Conservation (phyloP, 176 grass and related monocot species). For the Juncus inflexus region DNA sequence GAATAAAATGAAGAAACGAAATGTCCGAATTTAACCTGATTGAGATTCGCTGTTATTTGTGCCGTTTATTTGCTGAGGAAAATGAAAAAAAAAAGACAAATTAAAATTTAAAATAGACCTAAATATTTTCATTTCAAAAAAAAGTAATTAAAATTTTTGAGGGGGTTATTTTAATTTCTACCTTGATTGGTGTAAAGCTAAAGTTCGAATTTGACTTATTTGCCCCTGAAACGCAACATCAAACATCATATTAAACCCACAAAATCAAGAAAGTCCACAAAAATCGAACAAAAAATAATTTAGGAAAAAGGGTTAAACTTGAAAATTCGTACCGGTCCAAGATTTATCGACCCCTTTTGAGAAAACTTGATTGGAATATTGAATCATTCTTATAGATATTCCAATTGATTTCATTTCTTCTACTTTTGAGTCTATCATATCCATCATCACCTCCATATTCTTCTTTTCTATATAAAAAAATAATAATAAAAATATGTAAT, state of each 20-base stretch:
- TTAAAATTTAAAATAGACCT: too few relatives aligned
- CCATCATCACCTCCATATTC: slow-evolving; percentile 26
- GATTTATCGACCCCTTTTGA: slow-evolving; percentile 5
- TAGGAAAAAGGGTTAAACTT: too few relatives aligned
- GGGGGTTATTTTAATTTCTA: too few relatives aligned
- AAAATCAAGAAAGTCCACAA: too few relatives aligned
- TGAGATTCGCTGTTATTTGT: slow-evolving; percentile 17
- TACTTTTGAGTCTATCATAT: slow-evolving; percentile 24
- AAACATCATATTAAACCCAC: too few relatives aligned
- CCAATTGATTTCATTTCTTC: slow-evolving; percentile 25
- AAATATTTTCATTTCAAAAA: too few relatives aligned
- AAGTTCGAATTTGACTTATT: too few relatives aligned
- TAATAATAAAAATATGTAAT: background rate
- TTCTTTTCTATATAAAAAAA: slow-evolving; percentile 22
- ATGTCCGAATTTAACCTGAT: slow-evolving; percentile 11
- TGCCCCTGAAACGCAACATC: too few relatives aligned
- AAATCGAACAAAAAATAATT: too few relatives aligned
- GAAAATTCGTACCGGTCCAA: background rate
- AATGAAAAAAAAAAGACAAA: background rate
- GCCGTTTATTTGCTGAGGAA: background rate
- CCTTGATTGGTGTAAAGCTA: too few relatives aligned
- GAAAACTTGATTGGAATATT: background rate
- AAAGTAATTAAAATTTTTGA: too few relatives aligned
- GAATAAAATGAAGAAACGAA: slow-evolving; percentile 2
- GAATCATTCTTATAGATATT: slow-evolving; percentile 22